Evolutionary conservation across 345 rosid genomes (phyloP).

Genomic region (Syzygium aromaticum): DNA sequence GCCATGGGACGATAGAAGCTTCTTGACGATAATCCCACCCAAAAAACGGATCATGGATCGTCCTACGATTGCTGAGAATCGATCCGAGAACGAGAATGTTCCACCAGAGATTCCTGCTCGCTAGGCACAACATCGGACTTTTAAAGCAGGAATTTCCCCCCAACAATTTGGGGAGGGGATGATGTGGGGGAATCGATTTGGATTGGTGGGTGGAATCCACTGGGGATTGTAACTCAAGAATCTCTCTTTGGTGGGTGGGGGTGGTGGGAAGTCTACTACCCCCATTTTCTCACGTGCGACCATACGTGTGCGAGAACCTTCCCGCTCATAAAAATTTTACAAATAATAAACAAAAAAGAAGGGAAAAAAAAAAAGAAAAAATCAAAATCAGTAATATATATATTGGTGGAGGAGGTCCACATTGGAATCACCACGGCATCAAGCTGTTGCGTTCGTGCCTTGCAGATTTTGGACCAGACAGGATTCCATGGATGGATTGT

Average conservation of each 20-base stretch:
- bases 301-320: neutral
- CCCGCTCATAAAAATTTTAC: neutral
- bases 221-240: neutral
- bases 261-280: constrained; percentile 22
- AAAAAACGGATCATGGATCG: neutral
- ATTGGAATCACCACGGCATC: neutral
- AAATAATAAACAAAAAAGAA: neutral
- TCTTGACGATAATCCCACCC: neutral
- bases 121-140: neutral
- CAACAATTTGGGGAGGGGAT: constrained; percentile 14
- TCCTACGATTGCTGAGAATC: neutral
- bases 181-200: neutral
- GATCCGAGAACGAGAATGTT: neutral
- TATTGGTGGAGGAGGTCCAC: neutral
- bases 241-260: neutral
- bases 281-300: constrained; percentile 6
- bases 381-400: neutral
- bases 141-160: neutral
- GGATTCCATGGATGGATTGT: neutral
- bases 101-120: neutral
- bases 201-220: constrained; percentile 6
- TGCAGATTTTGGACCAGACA: neutral
- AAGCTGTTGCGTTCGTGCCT: neutral
- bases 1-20: too few relatives aligned
- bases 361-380: too few relatives aligned